A percentile compares a stretch with the other conserved stretches of the same genome.
phyloP scores from a whole-genome alignment of 2,329 filamentous ascomycete species.

The Ceratocystis variospora region DNA sequence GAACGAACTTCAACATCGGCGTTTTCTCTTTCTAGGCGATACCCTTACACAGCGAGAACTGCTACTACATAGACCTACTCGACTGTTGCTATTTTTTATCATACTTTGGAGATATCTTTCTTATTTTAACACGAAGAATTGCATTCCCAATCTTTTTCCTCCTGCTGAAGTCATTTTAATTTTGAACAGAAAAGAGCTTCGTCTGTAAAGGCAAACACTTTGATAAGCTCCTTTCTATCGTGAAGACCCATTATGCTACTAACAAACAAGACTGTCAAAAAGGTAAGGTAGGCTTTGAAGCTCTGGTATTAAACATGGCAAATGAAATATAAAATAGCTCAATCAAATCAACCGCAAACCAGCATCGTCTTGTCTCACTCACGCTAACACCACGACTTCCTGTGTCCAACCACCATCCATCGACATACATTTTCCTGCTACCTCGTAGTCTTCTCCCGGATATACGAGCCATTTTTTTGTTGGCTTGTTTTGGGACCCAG shows the following conservation, averaged over 20 bases:
- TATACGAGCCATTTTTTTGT: not conserved
- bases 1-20: slow-evolving; percentile 36
- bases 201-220: too few relatives aligned
- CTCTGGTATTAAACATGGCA: not conserved
- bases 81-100: slow-evolving; percentile 7
- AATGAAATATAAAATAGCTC: not conserved
- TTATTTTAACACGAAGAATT: slow-evolving; percentile 7
- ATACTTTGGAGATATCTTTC: slow-evolving; percentile 8
- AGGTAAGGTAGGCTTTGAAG: not conserved
- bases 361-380: too few relatives aligned
- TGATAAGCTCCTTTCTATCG: too few relatives aligned
- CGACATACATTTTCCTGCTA: not conserved
- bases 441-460: not conserved
- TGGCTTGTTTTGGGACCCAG: not conserved
- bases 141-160: not conserved
- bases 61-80: not conserved
- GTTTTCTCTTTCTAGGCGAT: slow-evolving; percentile 33
- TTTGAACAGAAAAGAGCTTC: not conserved
- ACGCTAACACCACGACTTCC: too few relatives aligned
- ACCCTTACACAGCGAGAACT: slow-evolving; percentile 3
- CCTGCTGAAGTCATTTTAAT: not conserved
- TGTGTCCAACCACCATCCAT: too few relatives aligned
- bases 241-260: too few relatives aligned
- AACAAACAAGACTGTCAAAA: too few relatives aligned
- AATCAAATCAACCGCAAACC: too few relatives aligned